Evolutionary conservation across 73 alveolate species (phyloP).

Genomic region (Symbiodinium pilosum): DNA sequence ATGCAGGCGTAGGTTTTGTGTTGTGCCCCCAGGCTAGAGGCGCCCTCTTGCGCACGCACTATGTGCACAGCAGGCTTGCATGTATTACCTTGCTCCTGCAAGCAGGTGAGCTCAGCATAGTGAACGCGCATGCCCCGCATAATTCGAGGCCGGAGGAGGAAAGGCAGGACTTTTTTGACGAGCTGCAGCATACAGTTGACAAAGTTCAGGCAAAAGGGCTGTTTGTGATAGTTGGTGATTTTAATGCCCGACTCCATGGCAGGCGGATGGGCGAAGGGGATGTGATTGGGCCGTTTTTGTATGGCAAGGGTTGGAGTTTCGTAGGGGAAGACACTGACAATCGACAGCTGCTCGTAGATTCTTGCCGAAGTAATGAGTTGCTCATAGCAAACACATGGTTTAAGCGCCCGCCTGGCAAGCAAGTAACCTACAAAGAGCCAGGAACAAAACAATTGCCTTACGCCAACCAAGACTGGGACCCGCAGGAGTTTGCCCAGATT

Average conservation of each 20-base stretch:
- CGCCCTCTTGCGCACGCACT: not conserved
- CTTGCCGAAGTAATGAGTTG: not conserved
- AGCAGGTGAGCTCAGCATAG: not conserved
- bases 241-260: conserved; percentile 23
- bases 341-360: not conserved
- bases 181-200: not conserved
- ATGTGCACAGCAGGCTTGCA: not conserved
- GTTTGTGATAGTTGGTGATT: not conserved
- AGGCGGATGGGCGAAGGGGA: not conserved
- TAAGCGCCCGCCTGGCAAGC: not conserved
- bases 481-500: not conserved
- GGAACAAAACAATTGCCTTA: not conserved
- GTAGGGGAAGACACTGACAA: not conserved
- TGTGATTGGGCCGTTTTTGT: not conserved
- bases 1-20: not conserved
- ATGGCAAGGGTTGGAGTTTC: not conserved
- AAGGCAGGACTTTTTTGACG: not conserved
- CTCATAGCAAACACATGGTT: conserved; percentile 30
- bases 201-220: not conserved
- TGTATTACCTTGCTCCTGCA: not conserved
- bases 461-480: not conserved
- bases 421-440: conserved; percentile 18
- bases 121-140: not conserved
- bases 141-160: not conserved
- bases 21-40: conserved; percentile 10